These are phyloP conservation scores for Udeniomyces megalosporus DNA, from an alignment of 768 basidiomycete species.

Conservation along the genomic window DNA sequence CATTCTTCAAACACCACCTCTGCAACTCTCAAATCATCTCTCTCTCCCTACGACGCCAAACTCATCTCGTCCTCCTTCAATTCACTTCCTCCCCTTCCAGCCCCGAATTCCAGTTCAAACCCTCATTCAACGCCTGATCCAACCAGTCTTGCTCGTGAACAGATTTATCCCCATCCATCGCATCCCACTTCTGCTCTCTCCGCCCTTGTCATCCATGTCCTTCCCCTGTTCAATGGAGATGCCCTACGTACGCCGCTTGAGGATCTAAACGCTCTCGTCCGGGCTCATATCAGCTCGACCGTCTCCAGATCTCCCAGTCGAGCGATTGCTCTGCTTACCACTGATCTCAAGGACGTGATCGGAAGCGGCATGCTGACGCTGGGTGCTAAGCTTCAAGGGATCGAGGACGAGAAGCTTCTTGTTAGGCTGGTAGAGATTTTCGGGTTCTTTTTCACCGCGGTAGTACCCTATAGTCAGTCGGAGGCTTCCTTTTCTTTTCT, in stretches of 20 bases:
- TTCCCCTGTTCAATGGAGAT: conserved; percentile 84
- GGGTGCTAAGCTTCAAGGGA: conserved; percentile 58
- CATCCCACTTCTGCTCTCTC: conserved; percentile 15
- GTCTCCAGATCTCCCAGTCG: conserved; percentile 51
- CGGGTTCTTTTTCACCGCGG: conserved; percentile 85
- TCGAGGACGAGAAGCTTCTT: conserved; percentile 65
- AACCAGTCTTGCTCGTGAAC: background rate
- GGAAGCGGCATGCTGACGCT: conserved; percentile 80
- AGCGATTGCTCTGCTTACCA: conserved; percentile 54
- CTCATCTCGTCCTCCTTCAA: conserved; percentile 1
- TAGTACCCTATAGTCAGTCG: conserved; percentile 57
- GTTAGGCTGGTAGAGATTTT: conserved; percentile 69
- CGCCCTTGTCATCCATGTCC: conserved; percentile 59
- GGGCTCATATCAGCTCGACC: conserved; percentile 55
- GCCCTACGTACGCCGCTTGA: conserved; percentile 74
- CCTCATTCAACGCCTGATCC: conserved; percentile 9
- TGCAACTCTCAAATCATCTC: too few relatives aligned
- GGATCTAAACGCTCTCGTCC: conserved; percentile 69
- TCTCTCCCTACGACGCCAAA: conserved; percentile 2
- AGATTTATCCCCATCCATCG: conserved; percentile 8
- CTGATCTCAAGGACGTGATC: conserved; percentile 68
- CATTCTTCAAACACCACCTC: too few relatives aligned
- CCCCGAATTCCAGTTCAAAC: background rate
- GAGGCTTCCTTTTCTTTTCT: background rate
- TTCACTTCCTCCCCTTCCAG: conserved; percentile 4